phyloP scores from a whole-genome alignment of 129 eudicot species.

The Artemisia tridentata region DNA sequence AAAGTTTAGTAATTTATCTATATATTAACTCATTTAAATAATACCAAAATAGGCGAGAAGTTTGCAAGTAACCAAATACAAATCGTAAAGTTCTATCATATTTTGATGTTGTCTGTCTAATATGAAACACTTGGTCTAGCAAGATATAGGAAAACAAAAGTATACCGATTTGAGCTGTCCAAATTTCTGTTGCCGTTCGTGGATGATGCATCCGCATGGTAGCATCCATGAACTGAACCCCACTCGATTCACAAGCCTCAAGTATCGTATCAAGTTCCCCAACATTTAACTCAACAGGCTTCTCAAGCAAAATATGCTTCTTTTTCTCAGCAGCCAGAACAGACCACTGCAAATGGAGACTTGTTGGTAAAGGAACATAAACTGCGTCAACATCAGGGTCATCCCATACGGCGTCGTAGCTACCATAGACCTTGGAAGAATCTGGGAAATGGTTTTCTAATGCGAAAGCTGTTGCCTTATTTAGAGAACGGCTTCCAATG shows the following conservation, averaged over 20 bases:
- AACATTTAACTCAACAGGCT: conserved; percentile 65
- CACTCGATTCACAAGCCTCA: conserved; percentile 51
- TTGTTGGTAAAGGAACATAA: conserved; percentile 64
- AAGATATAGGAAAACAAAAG: no score
- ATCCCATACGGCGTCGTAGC: conserved; percentile 55
- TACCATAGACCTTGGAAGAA: conserved; percentile 47
- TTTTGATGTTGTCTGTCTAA: no score
- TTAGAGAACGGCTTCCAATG: conserved; percentile 64
- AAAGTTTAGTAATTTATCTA: no score
- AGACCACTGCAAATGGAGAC: conserved; percentile 60
- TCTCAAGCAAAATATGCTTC: conserved; percentile 67
- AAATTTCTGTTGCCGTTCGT: no score
- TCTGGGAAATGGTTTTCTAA: conserved; percentile 47
- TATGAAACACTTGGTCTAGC: no score
- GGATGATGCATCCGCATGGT: conserved; percentile 94
- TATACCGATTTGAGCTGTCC: no score
- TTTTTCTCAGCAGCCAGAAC: conserved; percentile 53
- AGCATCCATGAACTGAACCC: conserved; percentile 76
- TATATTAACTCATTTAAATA: no score
- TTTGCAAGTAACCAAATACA: no score
- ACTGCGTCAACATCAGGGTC: conserved; percentile 75
- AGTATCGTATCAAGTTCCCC: conserved; percentile 54
- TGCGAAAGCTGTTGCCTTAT: conserved; percentile 53
- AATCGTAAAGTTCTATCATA: no score
- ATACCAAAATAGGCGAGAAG: no score